Conservation (phyloP, 108 stramenopile genomes). For the Parietichytrium sp. region DNA sequence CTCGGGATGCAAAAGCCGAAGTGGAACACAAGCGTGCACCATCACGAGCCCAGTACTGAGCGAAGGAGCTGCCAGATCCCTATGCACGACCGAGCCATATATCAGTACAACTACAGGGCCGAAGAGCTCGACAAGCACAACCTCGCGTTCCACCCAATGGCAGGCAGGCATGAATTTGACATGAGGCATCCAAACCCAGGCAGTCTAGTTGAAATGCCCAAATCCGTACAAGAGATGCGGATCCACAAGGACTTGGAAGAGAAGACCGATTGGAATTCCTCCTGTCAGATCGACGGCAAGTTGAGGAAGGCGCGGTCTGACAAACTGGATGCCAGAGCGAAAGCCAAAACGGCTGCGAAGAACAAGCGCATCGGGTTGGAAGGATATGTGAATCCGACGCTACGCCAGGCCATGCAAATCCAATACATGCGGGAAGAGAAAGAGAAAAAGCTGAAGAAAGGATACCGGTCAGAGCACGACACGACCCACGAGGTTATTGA, state of each 20-base stretch:
- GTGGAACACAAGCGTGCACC: neutral
- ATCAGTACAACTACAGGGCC: constrained; percentile 16
- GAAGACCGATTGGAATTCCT: neutral
- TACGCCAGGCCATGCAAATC: neutral
- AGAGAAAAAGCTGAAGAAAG: constrained; percentile 12
- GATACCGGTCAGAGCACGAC: too few species aligned
- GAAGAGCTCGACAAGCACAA: neutral
- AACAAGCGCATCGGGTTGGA: neutral
- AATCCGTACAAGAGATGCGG: neutral
- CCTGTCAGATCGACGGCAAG: neutral
- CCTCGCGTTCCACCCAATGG: neutral
- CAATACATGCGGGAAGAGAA: neutral
- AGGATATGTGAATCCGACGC: neutral
- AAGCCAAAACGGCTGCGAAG: too few species aligned
- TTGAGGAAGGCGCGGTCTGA: neutral
- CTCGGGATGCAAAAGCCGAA: constrained; percentile 9
- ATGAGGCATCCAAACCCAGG: neutral
- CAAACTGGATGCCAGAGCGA: too few species aligned
- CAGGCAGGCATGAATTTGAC: neutral
- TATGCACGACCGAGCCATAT: constrained; percentile 1
- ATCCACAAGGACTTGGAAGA: neutral
- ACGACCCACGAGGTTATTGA: too few species aligned
- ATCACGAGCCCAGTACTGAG: neutral
- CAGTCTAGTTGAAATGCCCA: neutral
- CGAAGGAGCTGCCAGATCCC: neutral